Base-by-base conservation (phyloP, 495 filamentous ascomycete species). In the Filosporella fistucella region DNA sequence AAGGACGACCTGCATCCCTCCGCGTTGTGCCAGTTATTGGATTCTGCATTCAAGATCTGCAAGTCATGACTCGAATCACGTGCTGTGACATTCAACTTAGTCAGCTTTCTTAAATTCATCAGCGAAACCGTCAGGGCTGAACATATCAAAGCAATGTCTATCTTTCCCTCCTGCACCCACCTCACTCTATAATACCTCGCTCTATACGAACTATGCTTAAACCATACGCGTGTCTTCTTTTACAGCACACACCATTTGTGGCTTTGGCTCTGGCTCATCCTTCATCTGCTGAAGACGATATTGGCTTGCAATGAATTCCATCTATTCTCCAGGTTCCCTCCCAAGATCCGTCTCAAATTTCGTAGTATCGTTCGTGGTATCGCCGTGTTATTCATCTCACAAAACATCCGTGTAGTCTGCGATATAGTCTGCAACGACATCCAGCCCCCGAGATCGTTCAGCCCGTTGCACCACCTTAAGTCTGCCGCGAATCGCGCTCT, bases 31-130 rank as follows among this genome's bases (percentile, higher is more conserved):
- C n/a, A n/a, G n/a, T n/a, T n/a, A n/a, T n/a, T n/a, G n/a, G n/a
- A n/a, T n/a, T n/a, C n/a, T n/a, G n/a, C n/a, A n/a, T n/a, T n/a
- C n/a, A n/a, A n/a, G n/a, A n/a, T n/a, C n/a, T n/a, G n/a, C n/a
- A n/a, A n/a, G n/a, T n/a, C n/a, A n/a, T n/a, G n/a, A n/a, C n/a
- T n/a, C n/a, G n/a, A n/a, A n/a, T n/a, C n/a, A n/a, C n/a, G n/a
- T n/a, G n/a, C n/a, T n/a, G n/a, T n/a, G n/a, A n/a, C n/a, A n/a
- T n/a, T n/a, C n/a, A n/a, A n/a, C n/a, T n/a, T n/a, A n/a, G n/a
- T n/a, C n/a, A n/a, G n/a, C n/a, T n/a, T n/a, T n/a, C 60, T 65
- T 34, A 54, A 68, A 29, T 68, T 57, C 32, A 58, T 65, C 13
- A 60, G 51, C 45, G 63, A 20, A 11, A 41, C 37, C 32, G 22